A percentile compares a stretch with the other conserved stretches of the same genome.
phyloP scores from a whole-genome alignment of 805 yeast species.

The Yarrowia deformans region DNA sequence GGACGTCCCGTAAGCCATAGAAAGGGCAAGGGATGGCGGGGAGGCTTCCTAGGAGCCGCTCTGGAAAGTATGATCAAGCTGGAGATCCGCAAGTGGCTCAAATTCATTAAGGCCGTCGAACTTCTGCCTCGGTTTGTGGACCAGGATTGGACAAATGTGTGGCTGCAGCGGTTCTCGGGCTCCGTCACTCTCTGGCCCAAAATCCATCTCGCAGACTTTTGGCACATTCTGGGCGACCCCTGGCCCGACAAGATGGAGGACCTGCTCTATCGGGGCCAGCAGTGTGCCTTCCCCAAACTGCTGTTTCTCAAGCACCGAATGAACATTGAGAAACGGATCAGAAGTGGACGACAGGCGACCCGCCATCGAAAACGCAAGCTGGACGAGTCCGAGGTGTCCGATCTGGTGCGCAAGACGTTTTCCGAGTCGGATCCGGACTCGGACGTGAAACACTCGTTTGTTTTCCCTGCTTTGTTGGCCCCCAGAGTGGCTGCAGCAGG shows the following conservation, averaged over 20 bases:
- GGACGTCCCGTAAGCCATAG: conserved; percentile 76
- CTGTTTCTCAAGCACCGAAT: conserved; percentile 69
- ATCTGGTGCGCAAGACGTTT: conserved; percentile 19
- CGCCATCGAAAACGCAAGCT: conserved; percentile 23
- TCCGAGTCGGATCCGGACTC: conserved; percentile 28
- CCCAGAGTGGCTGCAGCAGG: neutral
- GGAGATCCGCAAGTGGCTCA: conserved; percentile 80
- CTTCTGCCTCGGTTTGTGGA: conserved; percentile 71
- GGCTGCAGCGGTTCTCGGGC: conserved; percentile 77
- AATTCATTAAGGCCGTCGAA: conserved; percentile 68
- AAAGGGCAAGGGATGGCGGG: conserved; percentile 66
- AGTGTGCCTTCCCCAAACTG: conserved; percentile 69
- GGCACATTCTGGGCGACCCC: conserved; percentile 73
- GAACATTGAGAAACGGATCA: conserved; percentile 69
- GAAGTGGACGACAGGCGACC: conserved; percentile 45
- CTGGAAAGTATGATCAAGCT: conserved; percentile 72
- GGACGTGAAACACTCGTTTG: conserved; percentile 34
- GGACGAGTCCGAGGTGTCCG: neutral
- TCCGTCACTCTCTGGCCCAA: conserved; percentile 80
- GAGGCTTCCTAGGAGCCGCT: conserved; percentile 79
- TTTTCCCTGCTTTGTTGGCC: conserved; percentile 13
- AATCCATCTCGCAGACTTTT: conserved; percentile 63
- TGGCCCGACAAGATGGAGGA: conserved; percentile 61
- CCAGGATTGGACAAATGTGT: conserved; percentile 82
- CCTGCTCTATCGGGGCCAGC: conserved; percentile 68